Evolutionary conservation across 192 early-diverging fungal species (phyloP).

Genomic region (Obelidium mucronatum): DNA sequence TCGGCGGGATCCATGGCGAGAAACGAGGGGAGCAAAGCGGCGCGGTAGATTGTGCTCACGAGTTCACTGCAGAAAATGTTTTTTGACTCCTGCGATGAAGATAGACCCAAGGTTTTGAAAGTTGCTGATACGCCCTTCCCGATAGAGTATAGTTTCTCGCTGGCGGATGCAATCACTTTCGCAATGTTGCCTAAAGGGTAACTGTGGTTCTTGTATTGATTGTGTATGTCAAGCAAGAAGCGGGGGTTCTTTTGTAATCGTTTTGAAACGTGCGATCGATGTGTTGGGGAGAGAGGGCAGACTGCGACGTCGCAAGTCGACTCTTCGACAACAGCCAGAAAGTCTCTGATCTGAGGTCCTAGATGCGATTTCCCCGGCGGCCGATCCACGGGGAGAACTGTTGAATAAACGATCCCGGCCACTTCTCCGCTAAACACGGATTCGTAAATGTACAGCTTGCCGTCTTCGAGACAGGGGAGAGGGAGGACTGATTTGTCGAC

Average conservation of each 20-base stretch:
- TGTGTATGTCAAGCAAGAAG: constrained; percentile 28
- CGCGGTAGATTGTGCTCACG: constrained; percentile 33
- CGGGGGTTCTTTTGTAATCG: neutral
- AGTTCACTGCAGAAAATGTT: constrained; percentile 47
- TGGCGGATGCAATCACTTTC: neutral
- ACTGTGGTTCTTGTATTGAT: constrained; percentile 27
- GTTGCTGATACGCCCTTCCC: neutral
- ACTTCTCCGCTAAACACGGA: constrained; percentile 40
- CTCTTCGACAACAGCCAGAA: constrained; percentile 35
- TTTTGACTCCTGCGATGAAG: neutral
- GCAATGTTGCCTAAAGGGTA: constrained; percentile 27
- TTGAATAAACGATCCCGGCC: constrained; percentile 31
- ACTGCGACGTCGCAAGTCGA: constrained; percentile 33
- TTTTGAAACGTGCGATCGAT: constrained; percentile 3
- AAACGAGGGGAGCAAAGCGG: constrained; percentile 37
- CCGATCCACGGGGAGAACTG: constrained; percentile 25
- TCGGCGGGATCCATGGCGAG: neutral
- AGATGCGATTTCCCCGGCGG: constrained; percentile 25
- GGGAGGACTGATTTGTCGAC: constrained; percentile 32
- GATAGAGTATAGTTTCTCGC: neutral
- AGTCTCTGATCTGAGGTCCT: constrained; percentile 42
- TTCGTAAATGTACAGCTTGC: constrained; percentile 47
- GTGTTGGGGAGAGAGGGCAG: constrained; percentile 6
- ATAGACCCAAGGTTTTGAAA: neutral
- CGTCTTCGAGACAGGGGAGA: constrained; percentile 36